Evolutionary conservation across 768 basidiomycete species (phyloP).

Genomic region (Macrolepiota fuliginosa): DNA sequence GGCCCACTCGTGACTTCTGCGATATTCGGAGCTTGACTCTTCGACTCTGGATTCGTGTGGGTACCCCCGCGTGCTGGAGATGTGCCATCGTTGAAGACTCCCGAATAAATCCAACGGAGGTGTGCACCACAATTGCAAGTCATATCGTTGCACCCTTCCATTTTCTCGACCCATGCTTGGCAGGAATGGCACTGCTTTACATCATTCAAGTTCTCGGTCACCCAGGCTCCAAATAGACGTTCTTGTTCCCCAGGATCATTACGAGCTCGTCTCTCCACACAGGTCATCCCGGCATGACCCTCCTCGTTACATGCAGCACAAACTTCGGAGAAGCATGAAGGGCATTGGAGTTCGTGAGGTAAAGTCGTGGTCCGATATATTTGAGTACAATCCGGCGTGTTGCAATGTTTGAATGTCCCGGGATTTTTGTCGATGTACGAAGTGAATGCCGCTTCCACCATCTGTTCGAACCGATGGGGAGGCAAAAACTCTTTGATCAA

Average conservation of each 20-base stretch:
- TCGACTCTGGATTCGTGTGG: background rate
- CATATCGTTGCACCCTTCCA: conserved; percentile 56
- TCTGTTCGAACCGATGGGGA: conserved; percentile 43
- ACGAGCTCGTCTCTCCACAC: conserved; percentile 33
- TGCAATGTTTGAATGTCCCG: conserved; percentile 61
- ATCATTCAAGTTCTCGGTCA: conserved; percentile 29
- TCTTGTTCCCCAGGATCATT: conserved; percentile 40
- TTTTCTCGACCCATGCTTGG: conserved; percentile 43
- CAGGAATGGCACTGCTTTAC: conserved; percentile 50
- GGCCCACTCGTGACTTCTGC: background rate
- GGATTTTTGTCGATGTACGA: conserved; percentile 54
- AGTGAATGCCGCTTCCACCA: conserved; percentile 56
- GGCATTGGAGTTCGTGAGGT: conserved; percentile 38
- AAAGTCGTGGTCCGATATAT: conserved; percentile 45
- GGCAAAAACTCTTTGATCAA: conserved; percentile 51
- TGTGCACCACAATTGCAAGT: conserved; percentile 48
- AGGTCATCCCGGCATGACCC: conserved; percentile 50
- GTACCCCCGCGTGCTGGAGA: conserved; percentile 8
- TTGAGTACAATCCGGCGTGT: conserved; percentile 69
- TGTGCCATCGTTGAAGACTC: conserved; percentile 15
- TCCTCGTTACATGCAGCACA: conserved; percentile 50
- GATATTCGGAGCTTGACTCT: background rate
- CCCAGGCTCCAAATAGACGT: conserved; percentile 38
- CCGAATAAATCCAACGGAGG: conserved; percentile 20
- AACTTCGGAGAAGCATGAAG: conserved; percentile 47